phyloP scores from a whole-genome alignment of 306 rosid genomes.

The Ziziphus jujuba region DNA sequence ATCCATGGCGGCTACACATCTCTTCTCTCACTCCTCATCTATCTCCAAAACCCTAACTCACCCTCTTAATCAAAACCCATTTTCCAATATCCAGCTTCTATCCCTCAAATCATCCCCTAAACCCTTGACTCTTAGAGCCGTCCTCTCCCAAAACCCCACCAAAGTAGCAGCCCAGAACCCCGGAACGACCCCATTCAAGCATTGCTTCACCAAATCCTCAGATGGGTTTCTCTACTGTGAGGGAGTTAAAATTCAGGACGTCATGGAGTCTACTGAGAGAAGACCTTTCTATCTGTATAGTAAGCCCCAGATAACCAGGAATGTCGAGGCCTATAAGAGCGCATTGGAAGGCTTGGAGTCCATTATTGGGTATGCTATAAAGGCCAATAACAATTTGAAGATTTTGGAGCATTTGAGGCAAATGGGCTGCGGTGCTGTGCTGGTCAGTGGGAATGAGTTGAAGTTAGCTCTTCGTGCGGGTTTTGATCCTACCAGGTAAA shows the following conservation, averaged over 20 bases:
- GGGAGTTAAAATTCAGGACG: constrained; percentile 67
- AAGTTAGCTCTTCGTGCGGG: constrained; percentile 79
- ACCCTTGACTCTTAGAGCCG: constrained; percentile 48
- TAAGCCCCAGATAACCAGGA: constrained; percentile 83
- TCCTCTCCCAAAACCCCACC: constrained; percentile 54
- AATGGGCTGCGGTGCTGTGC: constrained; percentile 94
- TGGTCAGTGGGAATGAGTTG: constrained; percentile 94
- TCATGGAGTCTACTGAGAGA: constrained; percentile 81
- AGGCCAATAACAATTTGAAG: constrained; percentile 91
- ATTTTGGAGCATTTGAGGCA: constrained; percentile 80
- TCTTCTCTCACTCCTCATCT: constrained; percentile 40
- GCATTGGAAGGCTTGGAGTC: constrained; percentile 79
- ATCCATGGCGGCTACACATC: constrained; percentile 60
- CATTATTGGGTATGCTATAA: constrained; percentile 83
- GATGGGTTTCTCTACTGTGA: constrained; percentile 86
- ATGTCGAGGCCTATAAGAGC: constrained; percentile 70
- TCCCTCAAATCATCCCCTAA: constrained; percentile 31
- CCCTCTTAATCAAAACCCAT: constrained; percentile 37
- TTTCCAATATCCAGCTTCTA: constrained; percentile 27
- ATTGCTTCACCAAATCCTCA: constrained; percentile 71
- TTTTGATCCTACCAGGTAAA: constrained; percentile 81
- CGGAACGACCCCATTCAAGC: constrained; percentile 43
- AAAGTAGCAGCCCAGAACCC: constrained; percentile 31
- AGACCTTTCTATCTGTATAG: constrained; percentile 93
- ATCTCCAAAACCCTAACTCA: constrained; percentile 38